A percentile compares a stretch with the other conserved stretches of the same genome.
Conservation (phyloP, 306 rosid genomes). For the Quercus cerris region DNA sequence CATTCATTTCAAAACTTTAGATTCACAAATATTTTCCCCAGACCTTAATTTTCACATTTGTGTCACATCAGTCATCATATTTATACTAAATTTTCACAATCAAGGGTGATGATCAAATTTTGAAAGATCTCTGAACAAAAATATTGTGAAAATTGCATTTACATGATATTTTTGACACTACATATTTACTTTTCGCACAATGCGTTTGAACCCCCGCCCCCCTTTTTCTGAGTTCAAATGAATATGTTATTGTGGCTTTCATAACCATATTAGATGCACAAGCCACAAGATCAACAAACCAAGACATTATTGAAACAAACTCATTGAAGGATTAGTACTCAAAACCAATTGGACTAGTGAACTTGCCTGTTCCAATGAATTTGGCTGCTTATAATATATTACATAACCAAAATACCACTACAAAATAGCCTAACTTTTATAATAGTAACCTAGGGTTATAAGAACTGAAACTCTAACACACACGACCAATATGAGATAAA, state of each 20-base stretch:
- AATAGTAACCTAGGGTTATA: too few relatives aligned
- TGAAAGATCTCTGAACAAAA: neutral
- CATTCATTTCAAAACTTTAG: neutral
- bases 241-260: neutral
- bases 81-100: neutral
- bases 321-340: neutral
- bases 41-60: neutral
- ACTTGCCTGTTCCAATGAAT: conserved; percentile 63
- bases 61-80: neutral
- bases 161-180: neutral
- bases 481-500: too few relatives aligned
- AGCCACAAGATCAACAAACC: neutral
- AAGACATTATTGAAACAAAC: neutral
- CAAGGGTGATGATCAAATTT: neutral
- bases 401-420: too few relatives aligned
- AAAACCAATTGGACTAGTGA: neutral
- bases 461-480: too few relatives aligned
- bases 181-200: neutral
- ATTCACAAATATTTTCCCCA: neutral
- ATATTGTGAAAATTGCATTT: neutral
- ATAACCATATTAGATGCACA: neutral
- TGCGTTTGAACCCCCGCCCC: too few relatives aligned
- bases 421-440: too few relatives aligned
- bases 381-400: conserved; percentile 27
- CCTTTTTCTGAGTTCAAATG: neutral